These are phyloP conservation scores for Phytopythium cucurbitacearum DNA, from an alignment of 352 stramenopile genomes.

Conservation along the genomic window DNA sequence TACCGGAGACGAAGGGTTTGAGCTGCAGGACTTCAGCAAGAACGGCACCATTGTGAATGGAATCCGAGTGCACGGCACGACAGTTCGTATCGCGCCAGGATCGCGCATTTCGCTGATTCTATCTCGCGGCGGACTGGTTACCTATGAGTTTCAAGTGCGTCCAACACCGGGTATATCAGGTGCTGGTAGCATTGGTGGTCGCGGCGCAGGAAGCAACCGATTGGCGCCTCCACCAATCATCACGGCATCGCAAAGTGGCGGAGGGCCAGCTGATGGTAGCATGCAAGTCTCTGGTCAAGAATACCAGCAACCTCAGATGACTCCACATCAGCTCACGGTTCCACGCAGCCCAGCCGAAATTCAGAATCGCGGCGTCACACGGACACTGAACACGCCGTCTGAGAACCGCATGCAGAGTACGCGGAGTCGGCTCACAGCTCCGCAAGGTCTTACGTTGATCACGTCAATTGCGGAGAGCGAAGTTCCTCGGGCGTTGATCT, in stretches of 20 bases:
- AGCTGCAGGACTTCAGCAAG: constrained; percentile 88
- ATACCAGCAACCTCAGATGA: constrained; percentile 57
- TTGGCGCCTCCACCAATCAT: constrained; percentile 48
- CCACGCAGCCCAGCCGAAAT: constrained; percentile 76
- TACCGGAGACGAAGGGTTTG: constrained; percentile 52
- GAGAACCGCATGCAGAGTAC: constrained; percentile 17
- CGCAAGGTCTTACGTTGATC: constrained; percentile 74
- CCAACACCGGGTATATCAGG: constrained; percentile 2
- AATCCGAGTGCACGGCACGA: constrained; percentile 80
- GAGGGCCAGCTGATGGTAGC: constrained; percentile 21
- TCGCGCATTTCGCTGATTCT: constrained; percentile 84
- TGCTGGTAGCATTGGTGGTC: constrained; percentile 6
- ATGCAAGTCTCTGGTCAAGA: constrained; percentile 57
- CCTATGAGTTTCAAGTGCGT: constrained; percentile 84
- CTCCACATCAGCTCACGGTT: constrained; percentile 24
- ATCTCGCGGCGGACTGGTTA: constrained; percentile 76
- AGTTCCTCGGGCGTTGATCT: constrained; percentile 75
- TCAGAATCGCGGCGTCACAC: constrained; percentile 57
- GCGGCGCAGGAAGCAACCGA: constrained; percentile 4
- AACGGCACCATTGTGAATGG: constrained; percentile 88
- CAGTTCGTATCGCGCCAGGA: constrained; percentile 56
- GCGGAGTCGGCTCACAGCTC: constrained; percentile 31
- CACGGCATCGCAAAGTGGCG: constrained; percentile 32
- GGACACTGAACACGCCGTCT: background rate
- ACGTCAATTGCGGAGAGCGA: constrained; percentile 80